Percentiles rank a stretch among this genome's conserved stretches.
Conservation (phyloP, 805 yeast species). For the Metschnikowia lunata region DNA sequence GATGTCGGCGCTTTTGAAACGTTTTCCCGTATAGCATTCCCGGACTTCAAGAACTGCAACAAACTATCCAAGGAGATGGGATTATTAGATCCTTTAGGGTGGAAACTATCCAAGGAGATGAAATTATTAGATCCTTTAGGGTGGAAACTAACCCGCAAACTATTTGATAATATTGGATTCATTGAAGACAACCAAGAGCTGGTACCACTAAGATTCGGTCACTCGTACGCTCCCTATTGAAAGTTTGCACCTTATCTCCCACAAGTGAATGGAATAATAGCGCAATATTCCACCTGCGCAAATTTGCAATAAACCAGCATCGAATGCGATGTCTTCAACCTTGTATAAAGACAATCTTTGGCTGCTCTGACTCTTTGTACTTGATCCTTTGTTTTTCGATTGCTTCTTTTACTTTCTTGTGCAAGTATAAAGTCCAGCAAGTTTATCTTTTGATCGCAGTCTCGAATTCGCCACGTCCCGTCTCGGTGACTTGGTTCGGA, state of each 20-base stretch:
- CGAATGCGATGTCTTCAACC: not conserved
- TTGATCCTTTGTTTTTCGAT: slow-evolving; percentile 38
- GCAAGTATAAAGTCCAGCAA: slow-evolving; percentile 38
- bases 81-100: slow-evolving; percentile 33
- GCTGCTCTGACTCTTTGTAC: slow-evolving; percentile 39
- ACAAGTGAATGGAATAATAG: slow-evolving; percentile 9
- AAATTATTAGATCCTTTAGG: slow-evolving; percentile 31
- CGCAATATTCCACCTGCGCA: slow-evolving; percentile 8
- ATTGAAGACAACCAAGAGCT: slow-evolving; percentile 12
- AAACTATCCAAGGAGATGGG: slow-evolving; percentile 21
- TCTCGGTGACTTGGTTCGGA: slow-evolving; percentile 92
- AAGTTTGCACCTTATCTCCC: slow-evolving; percentile 18
- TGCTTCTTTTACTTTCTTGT: slow-evolving; percentile 36
- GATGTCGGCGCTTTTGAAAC: not conserved
- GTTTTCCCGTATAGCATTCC: not conserved
- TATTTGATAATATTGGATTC: slow-evolving; percentile 22
- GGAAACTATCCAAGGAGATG: slow-evolving; percentile 31
- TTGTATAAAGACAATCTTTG: slow-evolving; percentile 35
- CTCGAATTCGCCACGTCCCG: slow-evolving; percentile 99
- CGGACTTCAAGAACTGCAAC: slow-evolving; percentile 18
- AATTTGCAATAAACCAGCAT: too few species aligned
- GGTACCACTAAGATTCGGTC: slow-evolving; percentile 18
- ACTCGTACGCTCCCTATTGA: slow-evolving; percentile 17
- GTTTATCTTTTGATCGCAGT: slow-evolving; percentile 64
- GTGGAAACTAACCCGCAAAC: slow-evolving; percentile 33